phyloP scores from a whole-genome alignment of 2,329 filamentous ascomycete genomes.

The Penicillium sp. region DNA sequence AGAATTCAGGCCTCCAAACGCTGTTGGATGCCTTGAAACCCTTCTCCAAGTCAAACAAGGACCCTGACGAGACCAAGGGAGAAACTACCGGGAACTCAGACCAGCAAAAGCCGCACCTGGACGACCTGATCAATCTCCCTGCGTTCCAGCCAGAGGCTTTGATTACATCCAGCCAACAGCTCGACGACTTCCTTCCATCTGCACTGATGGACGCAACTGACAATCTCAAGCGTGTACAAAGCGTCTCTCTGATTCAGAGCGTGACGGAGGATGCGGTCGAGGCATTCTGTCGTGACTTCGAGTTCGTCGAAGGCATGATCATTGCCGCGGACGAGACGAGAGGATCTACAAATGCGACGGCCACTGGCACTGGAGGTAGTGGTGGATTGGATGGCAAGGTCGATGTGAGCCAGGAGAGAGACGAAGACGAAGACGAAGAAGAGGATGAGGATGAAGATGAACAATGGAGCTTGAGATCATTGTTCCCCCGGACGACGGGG shows the following conservation, averaged over 20 bases:
- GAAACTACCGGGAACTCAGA: conserved; percentile 23
- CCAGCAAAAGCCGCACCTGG: conserved; percentile 47
- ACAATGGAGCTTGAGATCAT: conserved; percentile 46
- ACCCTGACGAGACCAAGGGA: conserved; percentile 7
- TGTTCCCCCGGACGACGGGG: conserved; percentile 62
- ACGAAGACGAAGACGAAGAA: conserved; percentile 32
- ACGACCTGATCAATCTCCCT: conserved; percentile 53
- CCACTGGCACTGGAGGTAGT: conserved; percentile 26
- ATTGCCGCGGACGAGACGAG: conserved; percentile 55
- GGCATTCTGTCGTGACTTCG: conserved; percentile 81
- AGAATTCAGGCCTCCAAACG: conserved; percentile 66
- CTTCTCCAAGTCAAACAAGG: conserved; percentile 28
- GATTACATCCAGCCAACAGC: conserved; percentile 64
- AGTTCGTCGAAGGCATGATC: conserved; percentile 61
- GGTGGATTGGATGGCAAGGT: conserved; percentile 18
- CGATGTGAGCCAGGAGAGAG: conserved; percentile 30
- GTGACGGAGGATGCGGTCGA: conserved; percentile 81
- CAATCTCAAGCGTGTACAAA: conserved; percentile 69
- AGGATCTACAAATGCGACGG: conserved; percentile 33
- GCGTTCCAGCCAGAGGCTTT: conserved; percentile 60
- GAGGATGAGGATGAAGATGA: conserved; percentile 30
- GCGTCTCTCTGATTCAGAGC: conserved; percentile 65
- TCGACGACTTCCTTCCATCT: conserved; percentile 89
- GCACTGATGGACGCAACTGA: conserved; percentile 89
- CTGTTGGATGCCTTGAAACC: conserved; percentile 58